Evolutionary conservation across 805 yeast species (phyloP).

Genomic region (Spathaspora arborariae): DNA sequence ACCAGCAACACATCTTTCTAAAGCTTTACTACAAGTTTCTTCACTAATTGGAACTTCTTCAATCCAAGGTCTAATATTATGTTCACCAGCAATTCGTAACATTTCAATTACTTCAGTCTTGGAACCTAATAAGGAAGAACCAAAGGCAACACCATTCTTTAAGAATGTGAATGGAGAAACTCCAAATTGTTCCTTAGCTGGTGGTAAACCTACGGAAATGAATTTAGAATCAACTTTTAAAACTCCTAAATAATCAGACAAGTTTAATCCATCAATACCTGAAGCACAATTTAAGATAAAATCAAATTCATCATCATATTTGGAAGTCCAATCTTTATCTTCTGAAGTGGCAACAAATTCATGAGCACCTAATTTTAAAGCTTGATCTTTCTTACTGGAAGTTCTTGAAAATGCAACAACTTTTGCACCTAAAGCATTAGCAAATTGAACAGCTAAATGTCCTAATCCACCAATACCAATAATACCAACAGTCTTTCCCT

Average conservation of each 20-base stretch:
- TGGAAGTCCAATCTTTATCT: constrained; percentile 36
- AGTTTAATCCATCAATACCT: constrained; percentile 21
- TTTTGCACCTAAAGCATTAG: constrained; percentile 62
- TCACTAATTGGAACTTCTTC: constrained; percentile 55
- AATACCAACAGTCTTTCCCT: constrained; percentile 48
- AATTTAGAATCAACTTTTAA: constrained; percentile 58
- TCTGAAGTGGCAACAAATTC: constrained; percentile 48
- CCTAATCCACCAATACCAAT: constrained; percentile 70
- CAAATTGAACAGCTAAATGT: constrained; percentile 56
- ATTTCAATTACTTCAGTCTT: constrained; percentile 63
- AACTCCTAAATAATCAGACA: constrained; percentile 29
- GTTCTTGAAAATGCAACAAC: constrained; percentile 43
- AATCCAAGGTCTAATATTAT: constrained; percentile 58
- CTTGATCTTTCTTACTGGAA: constrained; percentile 27
- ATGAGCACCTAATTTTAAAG: constrained; percentile 29
- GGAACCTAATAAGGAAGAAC: constrained; percentile 59
- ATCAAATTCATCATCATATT: constrained; percentile 36
- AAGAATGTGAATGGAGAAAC: constrained; percentile 53
- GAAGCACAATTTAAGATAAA: constrained; percentile 47
- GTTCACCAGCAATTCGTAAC: constrained; percentile 59
- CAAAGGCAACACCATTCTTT: constrained; percentile 46
- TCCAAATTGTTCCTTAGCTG: constrained; percentile 35
- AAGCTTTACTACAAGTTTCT: constrained; percentile 50
- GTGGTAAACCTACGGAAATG: constrained; percentile 67
- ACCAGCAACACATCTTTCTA: constrained; percentile 50